Evolutionary conservation across 2,329 filamentous ascomycete species (phyloP), one percentile per base, ranked within the genome.

Genomic region (Pezicula rhizophila): DNA sequence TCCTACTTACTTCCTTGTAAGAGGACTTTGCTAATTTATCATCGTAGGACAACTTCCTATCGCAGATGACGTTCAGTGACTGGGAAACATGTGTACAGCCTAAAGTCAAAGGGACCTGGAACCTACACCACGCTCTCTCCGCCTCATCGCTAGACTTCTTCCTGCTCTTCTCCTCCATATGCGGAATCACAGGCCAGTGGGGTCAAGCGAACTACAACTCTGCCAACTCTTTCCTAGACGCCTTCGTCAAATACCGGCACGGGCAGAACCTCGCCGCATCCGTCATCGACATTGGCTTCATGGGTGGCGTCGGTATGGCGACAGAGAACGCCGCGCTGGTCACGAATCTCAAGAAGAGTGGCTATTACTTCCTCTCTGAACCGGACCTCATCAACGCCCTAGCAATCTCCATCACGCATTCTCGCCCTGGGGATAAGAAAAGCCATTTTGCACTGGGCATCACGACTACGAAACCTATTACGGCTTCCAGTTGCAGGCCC

Each of bases 91-190:
- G 63, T 1, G 50, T 66, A 4, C 48, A 44, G 1, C 65, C 69
- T 1, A 73, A 74, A 44, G 48, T 47, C 1, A 35, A 42, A 17
- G 48, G 33, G 15, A 35, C 33, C 33, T 35, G 33, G 33, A 35
- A 35, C 15, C 61, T 44, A n/a, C 46, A 48, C 39, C 43, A 34
- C 10, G 26, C 23, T 23, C 23, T 35, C 31, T 14, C 31, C 8
- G 28, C n/a, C 26, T 8, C 15, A 4, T 42, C 58, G 67, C 3
- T 70, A 10, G 68, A 69, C 38, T 70, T 70, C 49, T 69, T 70
- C 54, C 50, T 70, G 37, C 46, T 66, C 38, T 53, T 70, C 8
- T 66, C 66, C 2, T 70, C 67, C 0, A 48, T 65, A 39, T 54
- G 53, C 39, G 61, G 62, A 1, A 57, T 68, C 3, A n/a, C 61